Evolutionary conservation across 2,329 filamentous ascomycete genomes (phyloP).

Genomic region (Didymella lethalis): DNA sequence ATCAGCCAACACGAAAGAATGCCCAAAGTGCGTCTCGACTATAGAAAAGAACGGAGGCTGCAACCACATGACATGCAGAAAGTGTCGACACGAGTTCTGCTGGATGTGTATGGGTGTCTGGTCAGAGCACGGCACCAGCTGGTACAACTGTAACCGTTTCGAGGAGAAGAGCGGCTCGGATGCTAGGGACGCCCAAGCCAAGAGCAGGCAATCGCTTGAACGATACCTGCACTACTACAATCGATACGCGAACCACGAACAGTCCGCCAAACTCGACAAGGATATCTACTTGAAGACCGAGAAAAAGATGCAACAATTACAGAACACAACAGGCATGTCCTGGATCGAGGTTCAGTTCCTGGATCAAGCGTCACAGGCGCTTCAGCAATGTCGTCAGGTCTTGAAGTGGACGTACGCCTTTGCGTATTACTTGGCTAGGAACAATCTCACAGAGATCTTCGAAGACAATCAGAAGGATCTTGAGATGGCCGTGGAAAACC

Average conservation of each 20-base stretch:
- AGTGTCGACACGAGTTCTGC: conserved; percentile 96
- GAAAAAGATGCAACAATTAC: conserved; percentile 97
- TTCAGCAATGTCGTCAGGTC: conserved; percentile 97
- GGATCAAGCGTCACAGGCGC: conserved; percentile 87
- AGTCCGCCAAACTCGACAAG: conserved; percentile 94
- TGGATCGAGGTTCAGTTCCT: conserved; percentile 99
- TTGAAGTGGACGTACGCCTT: conserved; percentile 99
- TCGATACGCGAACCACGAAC: conserved; percentile 97
- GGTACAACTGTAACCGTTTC: conserved; percentile 99
- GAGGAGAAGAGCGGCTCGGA: conserved; percentile 95
- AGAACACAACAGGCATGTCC: conserved; percentile 92
- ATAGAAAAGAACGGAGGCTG: conserved; percentile 99
- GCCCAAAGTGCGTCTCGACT: conserved; percentile 92
- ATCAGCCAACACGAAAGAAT: conserved; percentile 98
- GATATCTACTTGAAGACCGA: conserved; percentile 96
- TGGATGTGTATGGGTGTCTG: conserved; percentile 99
- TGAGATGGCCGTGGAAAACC: conserved; percentile 93
- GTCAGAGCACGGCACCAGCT: conserved; percentile 98
- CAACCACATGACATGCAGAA: conserved; percentile 97
- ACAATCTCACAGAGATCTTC: conserved; percentile 96
- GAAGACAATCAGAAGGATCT: conserved; percentile 99
- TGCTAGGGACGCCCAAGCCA: conserved; percentile 89
- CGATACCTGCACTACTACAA: conserved; percentile 99
- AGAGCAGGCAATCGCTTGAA: conserved; percentile 87
- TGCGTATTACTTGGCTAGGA: conserved; percentile 94